Base-by-base conservation (phyloP, 2,329 filamentous ascomycete genomes). In the Alternaria arborescens region DNA sequence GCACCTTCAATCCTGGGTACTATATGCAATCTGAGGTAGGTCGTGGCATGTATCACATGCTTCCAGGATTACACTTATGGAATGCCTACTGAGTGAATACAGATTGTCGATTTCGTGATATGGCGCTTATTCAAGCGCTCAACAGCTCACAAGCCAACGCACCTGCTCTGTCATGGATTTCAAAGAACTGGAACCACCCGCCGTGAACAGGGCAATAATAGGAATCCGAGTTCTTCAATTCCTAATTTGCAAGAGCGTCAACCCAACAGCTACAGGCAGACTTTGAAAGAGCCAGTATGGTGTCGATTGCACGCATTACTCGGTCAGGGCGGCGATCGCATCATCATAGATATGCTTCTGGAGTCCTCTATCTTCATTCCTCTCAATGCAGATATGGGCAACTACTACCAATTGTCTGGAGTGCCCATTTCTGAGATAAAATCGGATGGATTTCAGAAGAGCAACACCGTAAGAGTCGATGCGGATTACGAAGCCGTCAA, bases 151-250 rank as follows among this genome's bases (percentile, higher is more conserved):
- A 86, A 85, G 71, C 89, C 90, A 2, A 85, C 87, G 52, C 92
- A 97, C 79, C 72, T 97, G 5, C 85, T 99, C 5, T 94, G 92
- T 68, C 90, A 97, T 82, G 94, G 94, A 24, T 97, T 89, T 70
- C 87, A 90, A 69, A 87, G 84, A 67, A 77, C 78, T 3, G 74
- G 77, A 42, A 69, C 66, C 47, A 24, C 61, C 53, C 66, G 69
- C 34, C 72, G 69, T 22, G 63, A 66, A 38, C 69, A 74, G 38
- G 71, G 69, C 8, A 67, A 68, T 10, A 73, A 77, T 4, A 68
- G 75, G 46, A 73, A 76, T 46, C 73, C 78, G 3, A 66, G 78
- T 4, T 74, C 79, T 10, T 82, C 82, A 8, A 89, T 95, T 42
- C 89, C 88, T 0, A 92, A 91, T 0, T 72, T 97, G 8, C 85